Base-by-base conservation (phyloP, 257 asterid species). In the Plantago ovata region DNA sequence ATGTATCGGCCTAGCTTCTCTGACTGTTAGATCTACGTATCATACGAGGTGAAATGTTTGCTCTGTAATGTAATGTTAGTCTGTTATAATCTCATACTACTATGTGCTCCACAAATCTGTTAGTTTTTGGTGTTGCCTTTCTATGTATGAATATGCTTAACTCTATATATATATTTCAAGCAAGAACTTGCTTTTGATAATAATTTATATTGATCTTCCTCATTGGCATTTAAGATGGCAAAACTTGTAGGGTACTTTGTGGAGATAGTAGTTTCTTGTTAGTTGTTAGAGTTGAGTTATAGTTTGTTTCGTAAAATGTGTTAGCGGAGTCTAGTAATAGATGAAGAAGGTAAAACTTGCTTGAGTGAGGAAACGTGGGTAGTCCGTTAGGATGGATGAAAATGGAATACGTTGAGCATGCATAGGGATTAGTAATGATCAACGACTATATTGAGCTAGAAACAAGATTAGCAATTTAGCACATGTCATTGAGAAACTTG, bases 21-120 rank as follows among this genome's bases (percentile, higher is more conserved):
- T 60, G 53, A 53, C 24, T 61, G 42, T 48, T 43, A 60, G 57
- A 47, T 75, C 56, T 67, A 68, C 69, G 53, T 63, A 48, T 55
- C 19, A 43, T 40, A 18, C 24, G 38, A 40, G 56, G 66, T 64
- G 62, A 23, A 23, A 46, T 19, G 36, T 28, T 4, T 51, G 41
- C 23, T 49, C 23, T 44, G 59, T 58, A 47, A 9, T 18, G 32
- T 21, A 9, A 36, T 20, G 38, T 16, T 52, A 42, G 55, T 28
- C 4, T 28, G 36, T 28, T 28, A 28, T 28, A 28, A 4, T 28
- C 50, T 54, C 47, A 16, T 15, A 15, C n/a, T n/a, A n/a, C n/a
- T n/a, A 50, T 38, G 6, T 32, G 54, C 41, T 28, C 36, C 7
- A 1, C 7, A 8, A 8, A 28, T 6, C 36, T 28, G 2, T 28